phyloP scores from a whole-genome alignment of 306 rosid species.

The Malus sieversii region DNA sequence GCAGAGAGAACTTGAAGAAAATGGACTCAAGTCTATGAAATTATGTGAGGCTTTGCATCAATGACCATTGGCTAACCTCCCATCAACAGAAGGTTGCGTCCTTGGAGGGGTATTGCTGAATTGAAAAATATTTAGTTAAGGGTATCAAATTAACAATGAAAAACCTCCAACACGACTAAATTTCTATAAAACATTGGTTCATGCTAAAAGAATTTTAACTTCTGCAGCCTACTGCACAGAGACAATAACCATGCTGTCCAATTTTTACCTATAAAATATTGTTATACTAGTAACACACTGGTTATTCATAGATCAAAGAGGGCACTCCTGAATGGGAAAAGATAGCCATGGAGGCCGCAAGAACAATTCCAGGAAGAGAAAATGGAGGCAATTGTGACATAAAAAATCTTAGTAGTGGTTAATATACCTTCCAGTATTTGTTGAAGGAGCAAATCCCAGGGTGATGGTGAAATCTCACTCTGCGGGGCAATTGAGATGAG shows the following conservation, averaged over 20 bases:
- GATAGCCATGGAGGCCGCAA: constrained; percentile 79
- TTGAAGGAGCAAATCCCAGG: constrained; percentile 92
- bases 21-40: constrained; percentile 54
- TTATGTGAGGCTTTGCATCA: constrained; percentile 81
- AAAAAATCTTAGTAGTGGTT: constrained; percentile 78
- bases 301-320: constrained; percentile 40
- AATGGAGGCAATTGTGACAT: constrained; percentile 97
- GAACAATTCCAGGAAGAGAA: constrained; percentile 96
- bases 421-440: constrained; percentile 78
- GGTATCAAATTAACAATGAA: not conserved
- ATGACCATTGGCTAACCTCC: constrained; percentile 82
- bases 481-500: constrained; percentile 99
- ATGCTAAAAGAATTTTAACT: not conserved
- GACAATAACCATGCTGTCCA: not conserved
- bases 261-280: not conserved
- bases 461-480: constrained; percentile 82
- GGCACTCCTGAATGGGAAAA: constrained; percentile 69
- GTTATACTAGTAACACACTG: not conserved
- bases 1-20: constrained; percentile 54
- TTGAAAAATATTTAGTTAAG: not conserved
- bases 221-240: not conserved
- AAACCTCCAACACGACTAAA: not conserved
- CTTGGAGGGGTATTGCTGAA: constrained; percentile 61
- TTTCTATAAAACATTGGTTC: not conserved
- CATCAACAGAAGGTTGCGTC: constrained; percentile 53